These are phyloP conservation scores for Ceratocystis papillata DNA, from an alignment of 2,329 filamentous ascomycete species.

Conservation along the genomic window DNA sequence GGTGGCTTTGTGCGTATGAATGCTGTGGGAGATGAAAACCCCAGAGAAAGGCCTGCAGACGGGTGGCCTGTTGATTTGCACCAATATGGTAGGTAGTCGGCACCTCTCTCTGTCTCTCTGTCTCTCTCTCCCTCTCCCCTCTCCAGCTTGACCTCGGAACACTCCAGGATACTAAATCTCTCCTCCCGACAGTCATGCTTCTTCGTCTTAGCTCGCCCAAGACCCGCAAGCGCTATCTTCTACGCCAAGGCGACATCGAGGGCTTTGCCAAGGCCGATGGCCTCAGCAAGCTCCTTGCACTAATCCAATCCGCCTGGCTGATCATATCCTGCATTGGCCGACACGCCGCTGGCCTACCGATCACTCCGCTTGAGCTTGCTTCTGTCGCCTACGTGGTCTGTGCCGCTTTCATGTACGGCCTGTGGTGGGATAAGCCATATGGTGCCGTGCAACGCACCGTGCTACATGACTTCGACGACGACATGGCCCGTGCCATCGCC, in stretches of 20 bases:
- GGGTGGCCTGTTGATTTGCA: conserved; percentile 10
- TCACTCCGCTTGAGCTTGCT: conserved; percentile 33
- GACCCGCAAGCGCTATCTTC: conserved; percentile 18
- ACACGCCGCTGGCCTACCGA: conserved; percentile 29
- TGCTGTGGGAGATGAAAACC: neutral
- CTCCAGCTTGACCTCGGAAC: neutral
- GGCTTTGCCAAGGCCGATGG: conserved; percentile 33
- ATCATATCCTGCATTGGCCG: conserved; percentile 31
- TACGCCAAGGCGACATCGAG: conserved; percentile 27
- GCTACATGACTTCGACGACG: conserved; percentile 6
- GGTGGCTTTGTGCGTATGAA: conserved; percentile 28
- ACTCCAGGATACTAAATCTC: neutral
- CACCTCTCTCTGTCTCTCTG: neutral
- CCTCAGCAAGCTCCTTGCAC: conserved; percentile 31
- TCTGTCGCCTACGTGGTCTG: conserved; percentile 32
- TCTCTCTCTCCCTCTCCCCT: too few relatives aligned
- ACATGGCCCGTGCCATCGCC: neutral
- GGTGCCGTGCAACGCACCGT: conserved; percentile 16
- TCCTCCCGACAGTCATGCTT: conserved; percentile 5
- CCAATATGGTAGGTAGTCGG: conserved; percentile 11
- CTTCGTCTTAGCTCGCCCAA: neutral
- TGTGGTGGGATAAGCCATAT: conserved; percentile 32
- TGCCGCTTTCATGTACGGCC: conserved; percentile 30
- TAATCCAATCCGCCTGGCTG: conserved; percentile 34
- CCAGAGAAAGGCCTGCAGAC: neutral